Evolutionary conservation across 2,329 filamentous ascomycete species (phyloP).

Genomic region (Didymosphaeria variabile): DNA sequence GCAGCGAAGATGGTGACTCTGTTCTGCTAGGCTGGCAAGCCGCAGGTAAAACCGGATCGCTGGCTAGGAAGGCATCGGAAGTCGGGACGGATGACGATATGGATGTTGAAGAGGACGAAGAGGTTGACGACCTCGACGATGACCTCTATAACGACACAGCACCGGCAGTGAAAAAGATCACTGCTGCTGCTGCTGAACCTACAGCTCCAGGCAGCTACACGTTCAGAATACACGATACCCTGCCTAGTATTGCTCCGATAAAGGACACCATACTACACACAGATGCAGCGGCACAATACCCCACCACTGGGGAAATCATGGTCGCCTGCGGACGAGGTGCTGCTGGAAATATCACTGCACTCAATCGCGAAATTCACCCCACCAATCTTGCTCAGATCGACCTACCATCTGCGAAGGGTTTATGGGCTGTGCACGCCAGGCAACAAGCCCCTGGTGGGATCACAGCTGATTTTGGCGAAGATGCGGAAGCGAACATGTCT

Average conservation of each 20-base stretch:
- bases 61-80: slow-evolving; percentile 68
- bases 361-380: slow-evolving; percentile 82
- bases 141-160: slow-evolving; percentile 71
- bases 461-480: slow-evolving; percentile 57
- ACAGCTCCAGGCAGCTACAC: slow-evolving; percentile 70
- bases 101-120: slow-evolving; percentile 66
- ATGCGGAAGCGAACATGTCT: slow-evolving; percentile 49
- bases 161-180: slow-evolving; percentile 52
- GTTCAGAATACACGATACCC: slow-evolving; percentile 79
- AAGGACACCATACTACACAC: slow-evolving; percentile 74
- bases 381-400: slow-evolving; percentile 74
- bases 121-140: slow-evolving; percentile 63
- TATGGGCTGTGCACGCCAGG: slow-evolving; percentile 82
- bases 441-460: slow-evolving; percentile 69
- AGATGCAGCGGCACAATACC: slow-evolving; percentile 30
- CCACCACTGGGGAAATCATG: slow-evolving; percentile 60
- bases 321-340: slow-evolving; percentile 69
- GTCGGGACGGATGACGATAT: slow-evolving; percentile 64
- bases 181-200: slow-evolving; percentile 46
- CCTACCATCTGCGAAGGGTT: slow-evolving; percentile 75
- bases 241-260: slow-evolving; percentile 83
- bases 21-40: slow-evolving; percentile 77
- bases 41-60: slow-evolving; percentile 64
- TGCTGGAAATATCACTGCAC: slow-evolving; percentile 74
- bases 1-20: slow-evolving; percentile 85